Conservation (phyloP, 371 early-diverging fungal genomes). For the Mucor mucedo region DNA sequence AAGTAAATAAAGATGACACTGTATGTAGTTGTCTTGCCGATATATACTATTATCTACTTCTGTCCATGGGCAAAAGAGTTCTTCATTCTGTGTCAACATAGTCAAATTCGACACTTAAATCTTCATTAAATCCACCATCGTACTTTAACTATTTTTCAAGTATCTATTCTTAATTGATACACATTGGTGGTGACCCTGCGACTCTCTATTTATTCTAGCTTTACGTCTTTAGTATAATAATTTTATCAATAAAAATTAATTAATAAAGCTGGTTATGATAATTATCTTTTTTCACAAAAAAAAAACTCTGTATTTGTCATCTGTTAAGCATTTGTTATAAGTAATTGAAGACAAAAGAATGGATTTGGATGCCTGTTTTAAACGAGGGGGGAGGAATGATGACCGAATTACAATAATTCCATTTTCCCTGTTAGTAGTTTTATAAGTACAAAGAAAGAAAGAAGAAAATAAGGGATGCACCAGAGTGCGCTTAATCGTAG, state of each 20-base stretch:
- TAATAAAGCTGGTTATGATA: not conserved
- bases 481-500: too few relatives aligned
- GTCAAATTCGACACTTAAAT: conserved; percentile 10
- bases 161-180: conserved; percentile 18
- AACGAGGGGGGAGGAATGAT: not conserved
- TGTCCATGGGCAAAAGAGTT: conserved; percentile 20
- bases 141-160: conserved; percentile 17
- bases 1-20: conserved; percentile 17
- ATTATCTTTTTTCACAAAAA: too few relatives aligned
- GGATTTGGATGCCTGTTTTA: not conserved
- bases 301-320: too few relatives aligned
- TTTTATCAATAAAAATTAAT: not conserved
- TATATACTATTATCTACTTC: conserved; percentile 23
- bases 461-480: not conserved
- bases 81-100: conserved; percentile 21
- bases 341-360: not conserved
- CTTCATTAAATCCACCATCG: conserved; percentile 15
- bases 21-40: conserved; percentile 16
- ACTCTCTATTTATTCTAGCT: not conserved
- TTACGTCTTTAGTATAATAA: not conserved
- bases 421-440: not conserved
- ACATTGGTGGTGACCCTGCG: conserved; percentile 14
- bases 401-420: not conserved
- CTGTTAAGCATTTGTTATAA: too few relatives aligned
- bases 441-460: not conserved